Conservation (phyloP, 495 filamentous ascomycete species). For the Lineolata rhizophorae region DNA sequence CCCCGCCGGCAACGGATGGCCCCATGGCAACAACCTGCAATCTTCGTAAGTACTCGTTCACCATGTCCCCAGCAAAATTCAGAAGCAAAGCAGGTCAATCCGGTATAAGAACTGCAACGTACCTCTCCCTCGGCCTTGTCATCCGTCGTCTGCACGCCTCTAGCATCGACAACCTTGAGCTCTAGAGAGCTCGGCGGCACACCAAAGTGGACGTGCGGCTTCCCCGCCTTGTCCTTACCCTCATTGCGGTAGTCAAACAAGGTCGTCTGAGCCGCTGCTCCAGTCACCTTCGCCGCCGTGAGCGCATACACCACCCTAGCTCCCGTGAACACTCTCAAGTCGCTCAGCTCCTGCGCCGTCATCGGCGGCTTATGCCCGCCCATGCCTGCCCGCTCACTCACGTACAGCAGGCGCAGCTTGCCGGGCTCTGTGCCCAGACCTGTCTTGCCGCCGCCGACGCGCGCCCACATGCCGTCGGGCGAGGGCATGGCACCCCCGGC, state of each 20-base stretch:
- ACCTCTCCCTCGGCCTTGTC: constrained; percentile 38
- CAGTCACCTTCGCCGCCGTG: constrained; percentile 60
- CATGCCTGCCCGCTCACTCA: constrained; percentile 33
- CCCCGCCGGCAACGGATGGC: constrained; percentile 40
- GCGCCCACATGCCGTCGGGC: constrained; percentile 33
- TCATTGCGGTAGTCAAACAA: constrained; percentile 67
- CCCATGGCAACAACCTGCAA: constrained; percentile 40
- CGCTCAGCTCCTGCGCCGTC: constrained; percentile 44
- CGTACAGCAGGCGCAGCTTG: constrained; percentile 54
- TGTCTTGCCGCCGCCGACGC: too few relatives aligned
- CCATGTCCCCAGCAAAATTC: not conserved
- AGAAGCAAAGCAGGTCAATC: constrained; percentile 1
- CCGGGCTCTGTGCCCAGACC: constrained; percentile 45
- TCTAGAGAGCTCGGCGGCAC: constrained; percentile 61
- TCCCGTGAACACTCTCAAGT: constrained; percentile 58
- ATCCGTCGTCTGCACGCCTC: constrained; percentile 33
- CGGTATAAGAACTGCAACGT: constrained; percentile 8
- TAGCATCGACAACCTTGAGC: constrained; percentile 41
- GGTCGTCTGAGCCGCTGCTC: constrained; percentile 63
- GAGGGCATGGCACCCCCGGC: constrained; percentile 53
- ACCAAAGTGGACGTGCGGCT: constrained; percentile 51
- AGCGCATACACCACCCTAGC: constrained; percentile 72
- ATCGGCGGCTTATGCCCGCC: constrained; percentile 25
- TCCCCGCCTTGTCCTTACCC: constrained; percentile 8
- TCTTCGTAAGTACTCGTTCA: constrained; percentile 2